Percentiles rank a stretch among this genome's conserved stretches.
Evolutionary conservation across 1,284 basidiomycete species (phyloP).

Genomic region (Irpex sp.): DNA sequence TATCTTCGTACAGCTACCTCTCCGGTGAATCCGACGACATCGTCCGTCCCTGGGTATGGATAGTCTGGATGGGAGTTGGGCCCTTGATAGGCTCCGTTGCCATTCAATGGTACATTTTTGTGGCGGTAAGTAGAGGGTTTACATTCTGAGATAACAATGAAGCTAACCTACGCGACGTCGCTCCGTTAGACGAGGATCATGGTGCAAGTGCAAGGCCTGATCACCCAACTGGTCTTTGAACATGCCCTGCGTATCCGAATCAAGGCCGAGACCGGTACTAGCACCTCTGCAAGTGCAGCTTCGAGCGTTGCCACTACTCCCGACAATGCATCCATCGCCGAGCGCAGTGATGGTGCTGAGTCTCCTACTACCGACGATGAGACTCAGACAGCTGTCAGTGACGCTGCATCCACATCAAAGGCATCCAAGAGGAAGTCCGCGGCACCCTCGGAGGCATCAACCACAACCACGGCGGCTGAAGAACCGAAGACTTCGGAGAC

Average conservation of each 20-base stretch:
- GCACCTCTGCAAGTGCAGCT: conserved; percentile 2
- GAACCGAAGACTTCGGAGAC: conserved; percentile 6
- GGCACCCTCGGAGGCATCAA: conserved; percentile 8
- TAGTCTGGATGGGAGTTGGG: conserved; percentile 56
- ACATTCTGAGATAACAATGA: too few relatives aligned
- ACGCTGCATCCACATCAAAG: conserved; percentile 7
- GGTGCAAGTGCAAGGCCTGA: conserved; percentile 44
- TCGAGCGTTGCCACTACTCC: conserved; percentile 23
- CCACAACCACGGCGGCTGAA: conserved; percentile 1
- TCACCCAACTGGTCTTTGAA: conserved; percentile 56
- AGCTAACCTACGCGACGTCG: too few relatives aligned
- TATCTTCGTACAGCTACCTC: conserved; percentile 33
- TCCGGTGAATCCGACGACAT: conserved; percentile 30
- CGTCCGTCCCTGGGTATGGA: conserved; percentile 60
- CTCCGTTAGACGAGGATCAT: conserved; percentile 22
- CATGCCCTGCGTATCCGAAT: conserved; percentile 25
- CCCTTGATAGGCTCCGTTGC: conserved; percentile 38
- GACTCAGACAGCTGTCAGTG: conserved; percentile 16
- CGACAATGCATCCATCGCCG: conserved; percentile 22
- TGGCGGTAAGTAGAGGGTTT: conserved; percentile 29
- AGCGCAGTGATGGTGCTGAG: conserved; percentile 9
- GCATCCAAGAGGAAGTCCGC: conserved; percentile 1
- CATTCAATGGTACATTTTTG: conserved; percentile 46
- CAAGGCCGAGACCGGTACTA: not conserved
- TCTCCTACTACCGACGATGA: conserved; percentile 5